A percentile compares a stretch with the other conserved stretches of the same genome.
Conservation (phyloP, 768 basidiomycete species). For the Lactarius tabidus region DNA sequence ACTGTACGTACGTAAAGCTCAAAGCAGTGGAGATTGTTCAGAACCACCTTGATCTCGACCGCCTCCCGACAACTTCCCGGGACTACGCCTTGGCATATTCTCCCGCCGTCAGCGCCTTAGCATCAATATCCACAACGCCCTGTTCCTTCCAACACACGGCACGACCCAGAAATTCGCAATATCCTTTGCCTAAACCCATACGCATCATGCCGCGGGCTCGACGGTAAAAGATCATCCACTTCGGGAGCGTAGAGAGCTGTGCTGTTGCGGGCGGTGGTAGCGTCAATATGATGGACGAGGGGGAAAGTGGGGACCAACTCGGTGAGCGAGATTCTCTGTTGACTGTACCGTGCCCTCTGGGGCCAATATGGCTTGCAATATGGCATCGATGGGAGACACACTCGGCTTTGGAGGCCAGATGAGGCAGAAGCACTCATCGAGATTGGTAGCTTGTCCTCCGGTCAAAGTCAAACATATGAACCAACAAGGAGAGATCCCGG, state of each 20-base stretch:
- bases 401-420: neutral
- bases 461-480: slow-evolving; percentile 70
- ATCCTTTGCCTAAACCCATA: slow-evolving; percentile 18
- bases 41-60: slow-evolving; percentile 16
- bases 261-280: slow-evolving; percentile 25
- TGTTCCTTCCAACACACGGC: slow-evolving; percentile 15
- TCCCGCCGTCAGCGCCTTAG: neutral
- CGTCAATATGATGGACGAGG: neutral
- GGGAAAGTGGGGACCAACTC: slow-evolving; percentile 22
- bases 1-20: neutral
- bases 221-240: slow-evolving; percentile 59
- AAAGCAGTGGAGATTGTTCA: neutral
- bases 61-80: slow-evolving; percentile 13
- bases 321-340: slow-evolving; percentile 33
- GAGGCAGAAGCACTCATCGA: slow-evolving; percentile 28
- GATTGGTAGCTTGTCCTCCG: slow-evolving; percentile 39
- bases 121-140: slow-evolving; percentile 12
- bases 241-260: slow-evolving; percentile 70
- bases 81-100: neutral
- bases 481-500: slow-evolving; percentile 3
- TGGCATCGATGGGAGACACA: neutral
- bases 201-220: slow-evolving; percentile 12
- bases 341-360: slow-evolving; percentile 9
- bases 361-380: too few relatives aligned
- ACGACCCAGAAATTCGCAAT: slow-evolving; percentile 15